A percentile compares a stretch with the other conserved stretches of the same genome.
phyloP scores from a whole-genome alignment of 1,284 basidiomycete genomes.

The Uromyces viciae-fabae region DNA sequence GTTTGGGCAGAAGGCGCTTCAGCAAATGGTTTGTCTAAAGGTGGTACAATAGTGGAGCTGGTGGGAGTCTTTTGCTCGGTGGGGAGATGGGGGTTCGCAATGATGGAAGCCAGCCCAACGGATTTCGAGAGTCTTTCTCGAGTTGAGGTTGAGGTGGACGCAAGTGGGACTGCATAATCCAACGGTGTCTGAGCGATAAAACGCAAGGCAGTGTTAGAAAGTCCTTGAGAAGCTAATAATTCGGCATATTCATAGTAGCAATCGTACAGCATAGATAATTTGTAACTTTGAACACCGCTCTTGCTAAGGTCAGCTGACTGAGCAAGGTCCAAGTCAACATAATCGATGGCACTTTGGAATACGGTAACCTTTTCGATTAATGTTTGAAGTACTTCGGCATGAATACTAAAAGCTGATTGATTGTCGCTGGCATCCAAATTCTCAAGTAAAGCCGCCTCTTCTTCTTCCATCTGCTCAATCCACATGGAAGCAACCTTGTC shows the following conservation, averaged over 20 bases:
- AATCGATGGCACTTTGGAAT: conserved; percentile 83
- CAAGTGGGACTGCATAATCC: conserved; percentile 65
- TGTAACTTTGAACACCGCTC: conserved; percentile 67
- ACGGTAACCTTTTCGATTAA: conserved; percentile 96
- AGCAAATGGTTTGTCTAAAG: conserved; percentile 35
- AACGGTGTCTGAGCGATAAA: conserved; percentile 77
- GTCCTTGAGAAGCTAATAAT: conserved; percentile 80
- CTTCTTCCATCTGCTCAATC: conserved; percentile 84
- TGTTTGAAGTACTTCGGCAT: conserved; percentile 81
- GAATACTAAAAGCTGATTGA: conserved; percentile 72
- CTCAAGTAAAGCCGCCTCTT: conserved; percentile 62
- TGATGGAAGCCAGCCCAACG: conserved; percentile 48
- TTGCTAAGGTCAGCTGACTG: conserved; percentile 57
- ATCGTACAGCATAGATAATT: conserved; percentile 80
- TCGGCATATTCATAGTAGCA: conserved; percentile 94
- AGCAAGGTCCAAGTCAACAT: conserved; percentile 73
- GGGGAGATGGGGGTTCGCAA: conserved; percentile 46
- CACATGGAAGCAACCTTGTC: conserved; percentile 88
- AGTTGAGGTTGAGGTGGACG: conserved; percentile 59
- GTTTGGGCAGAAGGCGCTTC: conserved; percentile 5
- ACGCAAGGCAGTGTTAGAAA: conserved; percentile 73
- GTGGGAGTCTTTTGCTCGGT: conserved; percentile 46
- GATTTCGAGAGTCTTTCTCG: conserved; percentile 50
- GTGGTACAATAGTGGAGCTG: conserved; percentile 45
- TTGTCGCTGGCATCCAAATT: conserved; percentile 56